These are phyloP conservation scores for Candida khao-thaluensis DNA, from an alignment of 805 yeast species.

Conservation along the genomic window DNA sequence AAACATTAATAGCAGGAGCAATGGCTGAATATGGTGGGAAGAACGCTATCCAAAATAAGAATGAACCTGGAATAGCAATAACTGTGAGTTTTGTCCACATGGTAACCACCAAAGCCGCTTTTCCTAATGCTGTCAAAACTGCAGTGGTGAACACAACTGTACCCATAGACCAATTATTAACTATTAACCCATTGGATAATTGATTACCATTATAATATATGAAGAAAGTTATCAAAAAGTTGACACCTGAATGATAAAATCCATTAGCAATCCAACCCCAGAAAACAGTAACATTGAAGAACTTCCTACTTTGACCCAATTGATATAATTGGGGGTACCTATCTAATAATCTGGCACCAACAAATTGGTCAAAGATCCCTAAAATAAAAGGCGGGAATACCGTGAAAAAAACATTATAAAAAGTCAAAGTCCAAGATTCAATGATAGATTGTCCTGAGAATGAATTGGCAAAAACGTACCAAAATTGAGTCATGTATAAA, in stretches of 20 bases:
- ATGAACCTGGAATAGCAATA: conserved; percentile 93
- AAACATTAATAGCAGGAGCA: conserved; percentile 81
- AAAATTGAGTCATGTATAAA: conserved; percentile 95
- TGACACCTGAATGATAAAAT: conserved; percentile 86
- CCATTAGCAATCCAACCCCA: conserved; percentile 99
- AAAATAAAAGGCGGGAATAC: conserved; percentile 94
- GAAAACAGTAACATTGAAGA: conserved; percentile 86
- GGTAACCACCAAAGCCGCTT: conserved; percentile 88
- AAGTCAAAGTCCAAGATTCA: conserved; percentile 97
- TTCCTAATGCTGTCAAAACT: conserved; percentile 84
- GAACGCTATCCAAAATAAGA: conserved; percentile 75
- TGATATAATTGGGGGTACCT: conserved; percentile 91
- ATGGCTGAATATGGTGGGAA: conserved; percentile 84
- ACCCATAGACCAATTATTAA: conserved; percentile 96
- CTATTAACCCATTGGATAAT: conserved; percentile 63
- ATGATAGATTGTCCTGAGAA: conserved; percentile 94
- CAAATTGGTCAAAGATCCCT: conserved; percentile 96
- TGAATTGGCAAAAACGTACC: conserved; percentile 92
- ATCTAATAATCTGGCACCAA: conserved; percentile 82
- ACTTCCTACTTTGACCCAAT: conserved; percentile 83
- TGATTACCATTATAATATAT: conserved; percentile 70
- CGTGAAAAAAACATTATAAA: conserved; percentile 91
- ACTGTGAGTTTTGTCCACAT: conserved; percentile 94
- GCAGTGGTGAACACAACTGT: conserved; percentile 85
- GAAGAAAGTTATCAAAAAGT: conserved; percentile 68